phyloP scores from a whole-genome alignment of 2,329 filamentous ascomycete genomes.

The Epichloe scottii region DNA sequence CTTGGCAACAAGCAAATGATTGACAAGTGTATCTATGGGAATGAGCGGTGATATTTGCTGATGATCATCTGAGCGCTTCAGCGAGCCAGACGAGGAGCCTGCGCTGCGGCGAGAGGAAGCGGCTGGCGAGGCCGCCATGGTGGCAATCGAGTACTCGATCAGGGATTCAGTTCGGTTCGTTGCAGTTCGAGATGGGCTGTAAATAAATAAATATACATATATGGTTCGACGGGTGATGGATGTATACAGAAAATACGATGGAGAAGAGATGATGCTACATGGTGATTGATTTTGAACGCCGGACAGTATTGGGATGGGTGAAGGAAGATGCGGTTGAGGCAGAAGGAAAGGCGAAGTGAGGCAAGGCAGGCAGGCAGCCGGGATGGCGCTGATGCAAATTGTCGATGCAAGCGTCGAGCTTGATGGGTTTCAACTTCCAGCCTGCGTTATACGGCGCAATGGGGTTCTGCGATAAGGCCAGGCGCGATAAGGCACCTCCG shows the following conservation, averaged over 20 bases:
- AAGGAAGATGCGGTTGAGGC: background rate
- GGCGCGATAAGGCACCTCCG: background rate
- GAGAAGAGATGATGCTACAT: conserved; percentile 5
- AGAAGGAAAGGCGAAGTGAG: background rate
- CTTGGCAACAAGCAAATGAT: conserved; percentile 76
- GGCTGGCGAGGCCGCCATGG: conserved; percentile 24
- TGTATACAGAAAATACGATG: background rate
- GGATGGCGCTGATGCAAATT: no score
- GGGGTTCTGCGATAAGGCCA: background rate
- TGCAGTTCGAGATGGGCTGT: background rate
- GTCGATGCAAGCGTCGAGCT: background rate
- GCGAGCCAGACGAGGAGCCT: conserved; percentile 23
- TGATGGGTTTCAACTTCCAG: no score
- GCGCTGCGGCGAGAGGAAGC: conserved; percentile 24
- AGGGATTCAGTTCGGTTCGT: background rate
- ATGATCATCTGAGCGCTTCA: conserved; percentile 18
- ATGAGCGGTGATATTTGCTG: conserved; percentile 10
- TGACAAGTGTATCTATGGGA: conserved; percentile 63
- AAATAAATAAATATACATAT: background rate
- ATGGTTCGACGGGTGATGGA: background rate
- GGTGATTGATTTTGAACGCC: background rate
- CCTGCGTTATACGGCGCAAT: background rate
- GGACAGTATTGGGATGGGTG: background rate
- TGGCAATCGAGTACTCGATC: conserved; percentile 1
- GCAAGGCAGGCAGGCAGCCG: background rate